A percentile compares a stretch with the other conserved stretches of the same genome.
phyloP scores from a whole-genome alignment of 495 filamentous ascomycete species.

The Xylaria telfairii region DNA sequence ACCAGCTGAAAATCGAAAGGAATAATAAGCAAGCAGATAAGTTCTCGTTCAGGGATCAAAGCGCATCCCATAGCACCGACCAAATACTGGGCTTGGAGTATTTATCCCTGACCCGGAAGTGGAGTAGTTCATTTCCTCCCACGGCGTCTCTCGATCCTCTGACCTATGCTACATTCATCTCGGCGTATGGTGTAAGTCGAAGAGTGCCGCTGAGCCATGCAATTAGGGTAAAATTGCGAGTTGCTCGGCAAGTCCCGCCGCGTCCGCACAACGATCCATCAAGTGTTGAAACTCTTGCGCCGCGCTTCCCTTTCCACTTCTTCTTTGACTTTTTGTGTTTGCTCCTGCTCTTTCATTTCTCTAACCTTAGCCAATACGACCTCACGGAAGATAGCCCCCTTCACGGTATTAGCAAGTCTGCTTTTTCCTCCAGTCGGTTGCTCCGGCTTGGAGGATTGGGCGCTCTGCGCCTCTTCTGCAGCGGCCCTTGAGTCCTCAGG shows the following conservation, averaged over 20 bases:
- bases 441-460: constrained; percentile 31
- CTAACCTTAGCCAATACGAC: constrained; percentile 96
- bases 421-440: constrained; percentile 58
- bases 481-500: constrained; percentile 67
- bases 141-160: background rate
- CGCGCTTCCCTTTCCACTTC: constrained; percentile 55
- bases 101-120: background rate
- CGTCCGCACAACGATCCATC: constrained; percentile 8
- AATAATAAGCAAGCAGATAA: background rate
- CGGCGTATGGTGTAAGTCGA: constrained; percentile 3
- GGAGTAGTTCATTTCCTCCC: background rate
- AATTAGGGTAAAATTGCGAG: background rate
- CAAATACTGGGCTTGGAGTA: background rate
- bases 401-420: constrained; percentile 76
- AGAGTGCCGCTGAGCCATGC: constrained; percentile 26
- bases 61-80: background rate
- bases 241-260: constrained; percentile 6
- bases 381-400: constrained; percentile 92
- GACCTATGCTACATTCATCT: background rate
- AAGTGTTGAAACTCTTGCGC: constrained; percentile 48
- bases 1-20: background rate
- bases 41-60: background rate
- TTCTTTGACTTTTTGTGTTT: constrained; percentile 70
- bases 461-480: constrained; percentile 44
- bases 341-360: constrained; percentile 88